Base-by-base conservation (phyloP, 2,329 filamentous ascomycete species). In the Gnomoniopsis smithogilvyi region DNA sequence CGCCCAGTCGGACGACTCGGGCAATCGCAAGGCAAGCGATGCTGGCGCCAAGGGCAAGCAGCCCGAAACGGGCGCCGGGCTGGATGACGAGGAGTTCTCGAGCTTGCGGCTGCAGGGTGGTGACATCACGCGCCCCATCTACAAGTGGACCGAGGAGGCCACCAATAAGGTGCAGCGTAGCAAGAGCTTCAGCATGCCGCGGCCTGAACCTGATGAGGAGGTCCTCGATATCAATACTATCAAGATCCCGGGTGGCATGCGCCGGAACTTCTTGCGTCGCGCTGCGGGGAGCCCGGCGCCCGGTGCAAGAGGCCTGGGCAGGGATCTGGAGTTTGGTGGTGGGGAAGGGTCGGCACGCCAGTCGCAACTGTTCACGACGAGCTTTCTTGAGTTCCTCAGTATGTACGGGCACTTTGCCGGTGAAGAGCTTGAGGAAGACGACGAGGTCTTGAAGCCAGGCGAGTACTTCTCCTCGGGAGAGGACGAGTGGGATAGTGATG, bases 341-440 rank as follows among this genome's bases (percentile, higher is more conserved):
- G 74, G 72, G 62, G 73, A 68, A 54, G 73, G 67, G 54, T 67
- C 64, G 70, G 74, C 70, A 70, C 68, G 66, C 70, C 79, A 80
- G 57, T 84, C 83, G 41, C 85, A 85, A 62, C 79, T 96, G 34
- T 87, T 96, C 60, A 97, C 95, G 0, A 92, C 84, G 65, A 99
- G 90, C 74, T 99, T 99, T 71, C 84, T 99, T 61, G 96, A 99
- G 72, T 99, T 99, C 68, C 73, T 99, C 53, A 93, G 91, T 8
- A 83, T 99, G 33, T 99, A 97, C 67, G 95, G 95, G 3, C 95
- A 99, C 75, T 99, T 99, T 71, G 95, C 95, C 2, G 95, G 95
- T 74, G 95, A 99, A 74, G 90, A 96, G 70, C 82, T 99, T 14
- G 93, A 97, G 72, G 95, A 99, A 73, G 95, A 98, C 67, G 95